Conservation (phyloP, 2,329 filamentous ascomycete genomes). For the Aplosporella prunicola region DNA sequence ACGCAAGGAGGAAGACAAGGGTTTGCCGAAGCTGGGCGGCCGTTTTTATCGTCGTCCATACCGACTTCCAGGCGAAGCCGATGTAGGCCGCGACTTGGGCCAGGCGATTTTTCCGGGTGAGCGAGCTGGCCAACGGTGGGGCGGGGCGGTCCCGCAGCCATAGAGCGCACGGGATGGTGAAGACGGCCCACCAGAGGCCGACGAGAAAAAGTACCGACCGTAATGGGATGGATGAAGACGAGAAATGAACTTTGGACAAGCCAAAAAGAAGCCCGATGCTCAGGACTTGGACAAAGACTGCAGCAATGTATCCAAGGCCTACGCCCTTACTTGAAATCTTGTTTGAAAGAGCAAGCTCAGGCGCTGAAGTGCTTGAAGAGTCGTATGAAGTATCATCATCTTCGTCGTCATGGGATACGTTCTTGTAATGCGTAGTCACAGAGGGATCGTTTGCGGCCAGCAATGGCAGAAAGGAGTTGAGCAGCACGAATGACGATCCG, state of each 20-base stretch:
- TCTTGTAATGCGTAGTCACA: too few species aligned
- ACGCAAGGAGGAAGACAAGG: constrained; percentile 67
- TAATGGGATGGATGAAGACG: constrained; percentile 70
- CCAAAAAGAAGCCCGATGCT: constrained; percentile 64
- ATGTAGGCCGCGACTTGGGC: constrained; percentile 54
- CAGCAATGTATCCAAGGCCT: constrained; percentile 79
- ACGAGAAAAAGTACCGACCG: constrained; percentile 73
- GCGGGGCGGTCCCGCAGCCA: constrained; percentile 80
- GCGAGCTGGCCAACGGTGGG: constrained; percentile 51
- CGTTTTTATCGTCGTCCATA: constrained; percentile 66
- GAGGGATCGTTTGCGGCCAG: constrained; percentile 70
- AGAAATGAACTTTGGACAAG: constrained; percentile 30
- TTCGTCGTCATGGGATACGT: constrained; percentile 7
- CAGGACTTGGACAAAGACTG: constrained; percentile 68
- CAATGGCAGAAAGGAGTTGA: constrained; percentile 86
- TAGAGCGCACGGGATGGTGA: constrained; percentile 73
- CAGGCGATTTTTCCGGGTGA: constrained; percentile 12
- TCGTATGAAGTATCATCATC: background rate
- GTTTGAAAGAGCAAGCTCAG: constrained; percentile 68
- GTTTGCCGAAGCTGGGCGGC: constrained; percentile 62
- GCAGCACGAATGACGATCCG: constrained; percentile 87
- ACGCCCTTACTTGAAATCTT: constrained; percentile 82
- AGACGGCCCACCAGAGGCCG: constrained; percentile 79
- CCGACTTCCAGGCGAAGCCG: constrained; percentile 69
- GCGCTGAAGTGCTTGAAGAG: too few species aligned